A percentile compares a stretch with the other conserved stretches of the same genome.
These are phyloP conservation scores for Magnolia officinalis DNA, from an alignment of 164 flowering plant genomes.

Conservation along the genomic window DNA sequence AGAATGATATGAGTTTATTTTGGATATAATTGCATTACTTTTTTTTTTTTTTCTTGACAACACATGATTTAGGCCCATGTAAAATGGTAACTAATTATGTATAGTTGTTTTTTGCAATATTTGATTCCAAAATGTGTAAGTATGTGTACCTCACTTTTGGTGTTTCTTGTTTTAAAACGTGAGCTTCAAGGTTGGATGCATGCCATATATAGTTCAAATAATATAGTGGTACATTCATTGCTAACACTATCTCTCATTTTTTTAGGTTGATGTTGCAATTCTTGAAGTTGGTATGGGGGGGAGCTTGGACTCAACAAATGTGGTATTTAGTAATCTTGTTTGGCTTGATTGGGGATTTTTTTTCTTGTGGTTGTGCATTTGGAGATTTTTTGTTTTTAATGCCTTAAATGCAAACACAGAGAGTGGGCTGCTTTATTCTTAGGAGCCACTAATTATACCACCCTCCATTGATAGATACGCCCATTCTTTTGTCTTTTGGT, in stretches of 20 bases:
- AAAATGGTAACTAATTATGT: too few relatives aligned
- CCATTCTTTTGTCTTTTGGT: neutral
- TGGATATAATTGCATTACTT: too few relatives aligned
- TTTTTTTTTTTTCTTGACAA: too few relatives aligned
- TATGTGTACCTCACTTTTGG: too few relatives aligned
- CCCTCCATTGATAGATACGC: neutral
- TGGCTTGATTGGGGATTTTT: neutral
- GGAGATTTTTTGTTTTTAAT: neutral
- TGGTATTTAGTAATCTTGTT: slow-evolving; percentile 43
- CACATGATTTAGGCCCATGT: too few relatives aligned
- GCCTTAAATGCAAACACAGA: too few relatives aligned
- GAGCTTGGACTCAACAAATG: slow-evolving; percentile 72
- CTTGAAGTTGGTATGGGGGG: slow-evolving; percentile 97
- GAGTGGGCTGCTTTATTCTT: too few relatives aligned
- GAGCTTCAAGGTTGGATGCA: neutral
- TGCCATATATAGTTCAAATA: too few relatives aligned
- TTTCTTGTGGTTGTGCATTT: neutral
- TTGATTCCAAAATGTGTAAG: too few relatives aligned
- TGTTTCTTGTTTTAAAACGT: neutral
- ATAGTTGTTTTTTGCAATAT: too few relatives aligned
- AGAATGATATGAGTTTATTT: too few relatives aligned
- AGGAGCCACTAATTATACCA: too few relatives aligned
- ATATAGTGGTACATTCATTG: neutral
- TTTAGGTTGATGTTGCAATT: slow-evolving; percentile 87
- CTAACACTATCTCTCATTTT: neutral